phyloP scores from a whole-genome alignment of 164 flowering plant species.

The Litsea cubeba region DNA sequence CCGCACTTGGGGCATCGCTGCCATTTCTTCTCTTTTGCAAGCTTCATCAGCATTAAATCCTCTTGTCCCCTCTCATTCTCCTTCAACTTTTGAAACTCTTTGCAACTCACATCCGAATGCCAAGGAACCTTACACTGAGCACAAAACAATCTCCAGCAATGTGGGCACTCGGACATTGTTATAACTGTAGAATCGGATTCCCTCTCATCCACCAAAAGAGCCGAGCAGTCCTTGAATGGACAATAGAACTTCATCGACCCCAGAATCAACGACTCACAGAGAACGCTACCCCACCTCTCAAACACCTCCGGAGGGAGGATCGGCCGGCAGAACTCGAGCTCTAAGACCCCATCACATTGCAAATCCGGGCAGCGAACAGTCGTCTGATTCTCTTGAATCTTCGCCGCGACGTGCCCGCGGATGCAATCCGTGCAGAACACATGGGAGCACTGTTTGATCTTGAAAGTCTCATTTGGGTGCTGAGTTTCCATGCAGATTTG shows the following conservation, averaged over 20 bases:
- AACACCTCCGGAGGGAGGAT: constrained; percentile 24
- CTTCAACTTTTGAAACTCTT: constrained; percentile 21
- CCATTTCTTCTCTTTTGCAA: constrained; percentile 43
- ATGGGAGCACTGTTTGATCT: constrained; percentile 23
- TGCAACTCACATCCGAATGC: constrained; percentile 29
- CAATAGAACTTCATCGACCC: constrained; percentile 16
- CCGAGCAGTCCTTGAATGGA: constrained; percentile 23
- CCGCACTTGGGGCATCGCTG: constrained; percentile 41
- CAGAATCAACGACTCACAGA: constrained; percentile 5
- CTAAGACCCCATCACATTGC: constrained; percentile 22
- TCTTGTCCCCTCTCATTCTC: constrained; percentile 20
- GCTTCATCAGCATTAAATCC: constrained; percentile 30
- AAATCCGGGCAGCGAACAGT: constrained; percentile 32
- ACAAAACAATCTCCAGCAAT: constrained; percentile 38
- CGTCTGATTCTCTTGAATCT: constrained; percentile 7
- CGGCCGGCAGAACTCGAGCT: constrained; percentile 15
- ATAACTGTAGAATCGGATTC: background rate
- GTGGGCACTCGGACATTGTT: constrained; percentile 29
- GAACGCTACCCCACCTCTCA: constrained; percentile 15
- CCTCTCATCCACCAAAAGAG: constrained; percentile 14
- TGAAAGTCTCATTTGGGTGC: background rate
- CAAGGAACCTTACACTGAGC: constrained; percentile 36
- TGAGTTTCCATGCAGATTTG: constrained; percentile 15
- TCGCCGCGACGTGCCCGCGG: constrained; percentile 19
- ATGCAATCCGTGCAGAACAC: constrained; percentile 36